Evolutionary conservation across 768 basidiomycete genomes (phyloP).

Genomic region (Amyloporia xantha): DNA sequence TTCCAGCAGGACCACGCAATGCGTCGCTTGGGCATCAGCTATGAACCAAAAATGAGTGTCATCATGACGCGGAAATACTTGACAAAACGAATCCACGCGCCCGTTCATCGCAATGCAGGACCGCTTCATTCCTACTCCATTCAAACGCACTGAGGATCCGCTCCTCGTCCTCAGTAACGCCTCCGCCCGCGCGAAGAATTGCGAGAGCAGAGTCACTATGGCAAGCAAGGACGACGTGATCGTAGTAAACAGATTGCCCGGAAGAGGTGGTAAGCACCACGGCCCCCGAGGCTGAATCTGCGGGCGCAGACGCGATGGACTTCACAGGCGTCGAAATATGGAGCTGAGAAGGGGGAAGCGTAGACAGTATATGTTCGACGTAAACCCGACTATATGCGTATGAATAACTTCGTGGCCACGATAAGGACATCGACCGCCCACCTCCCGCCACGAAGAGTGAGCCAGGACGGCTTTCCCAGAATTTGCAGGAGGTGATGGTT

Average conservation of each 20-base stretch:
- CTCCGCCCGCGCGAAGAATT: slow-evolving; percentile 45
- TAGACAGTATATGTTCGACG: slow-evolving; percentile 53
- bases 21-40: slow-evolving; percentile 63
- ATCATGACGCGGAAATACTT: neutral
- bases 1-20: slow-evolving; percentile 78
- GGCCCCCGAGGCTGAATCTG: neutral
- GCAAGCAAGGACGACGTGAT: slow-evolving; percentile 69
- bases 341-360: slow-evolving; percentile 44
- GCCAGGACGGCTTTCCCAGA: slow-evolving; percentile 62
- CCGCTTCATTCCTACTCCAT: slow-evolving; percentile 64
- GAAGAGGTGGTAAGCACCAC: slow-evolving; percentile 41
- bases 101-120: slow-evolving; percentile 56
- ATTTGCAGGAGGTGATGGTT: slow-evolving; percentile 73
- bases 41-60: neutral
- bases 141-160: slow-evolving; percentile 49
- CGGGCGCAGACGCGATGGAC: neutral
- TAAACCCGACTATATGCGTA: slow-evolving; percentile 45
- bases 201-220: slow-evolving; percentile 60
- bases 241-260: slow-evolving; percentile 42
- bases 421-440: slow-evolving; percentile 17
- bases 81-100: slow-evolving; percentile 31
- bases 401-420: neutral
- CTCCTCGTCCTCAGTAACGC: slow-evolving; percentile 45
- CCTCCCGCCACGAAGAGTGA: slow-evolving; percentile 71
- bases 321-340: slow-evolving; percentile 50